Evolutionary conservation across 1,284 basidiomycete species (phyloP).

Genomic region (Paramarasmius palmivorus): DNA sequence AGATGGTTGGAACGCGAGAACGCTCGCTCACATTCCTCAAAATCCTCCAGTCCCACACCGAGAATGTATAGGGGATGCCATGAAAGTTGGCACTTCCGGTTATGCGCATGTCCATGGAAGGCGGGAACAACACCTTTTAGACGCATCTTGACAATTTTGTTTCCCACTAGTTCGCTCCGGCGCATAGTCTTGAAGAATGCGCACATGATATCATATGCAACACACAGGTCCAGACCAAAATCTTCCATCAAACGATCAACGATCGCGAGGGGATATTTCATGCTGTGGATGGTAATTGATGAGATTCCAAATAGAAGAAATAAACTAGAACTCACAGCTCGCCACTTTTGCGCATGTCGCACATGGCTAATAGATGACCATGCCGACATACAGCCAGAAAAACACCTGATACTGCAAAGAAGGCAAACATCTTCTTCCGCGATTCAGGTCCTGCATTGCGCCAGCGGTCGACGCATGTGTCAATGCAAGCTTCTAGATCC

Average conservation of each 20-base stretch:
- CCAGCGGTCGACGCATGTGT: conserved; percentile 32
- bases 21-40: conserved; percentile 30
- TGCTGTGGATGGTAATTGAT: neutral
- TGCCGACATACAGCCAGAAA: conserved; percentile 33
- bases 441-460: conserved; percentile 31
- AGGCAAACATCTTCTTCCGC: neutral
- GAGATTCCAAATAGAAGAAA: neutral
- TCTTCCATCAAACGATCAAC: neutral
- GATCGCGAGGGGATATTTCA: conserved; percentile 9
- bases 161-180: conserved; percentile 12
- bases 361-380: conserved; percentile 29
- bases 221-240: neutral
- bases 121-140: conserved; percentile 19
- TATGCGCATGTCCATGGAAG: conserved; percentile 34
- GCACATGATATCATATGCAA: conserved; percentile 8
- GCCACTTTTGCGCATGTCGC: conserved; percentile 36
- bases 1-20: conserved; percentile 32
- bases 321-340: conserved; percentile 31
- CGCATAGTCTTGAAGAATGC: neutral
- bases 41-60: conserved; percentile 34
- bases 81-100: conserved; percentile 29
- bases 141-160: conserved; percentile 23
- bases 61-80: conserved; percentile 29
- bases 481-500: conserved; percentile 9
- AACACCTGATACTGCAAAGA: conserved; percentile 23